Conservation (phyloP, 1,284 basidiomycete genomes). For the Rhizoctonia solani region DNA sequence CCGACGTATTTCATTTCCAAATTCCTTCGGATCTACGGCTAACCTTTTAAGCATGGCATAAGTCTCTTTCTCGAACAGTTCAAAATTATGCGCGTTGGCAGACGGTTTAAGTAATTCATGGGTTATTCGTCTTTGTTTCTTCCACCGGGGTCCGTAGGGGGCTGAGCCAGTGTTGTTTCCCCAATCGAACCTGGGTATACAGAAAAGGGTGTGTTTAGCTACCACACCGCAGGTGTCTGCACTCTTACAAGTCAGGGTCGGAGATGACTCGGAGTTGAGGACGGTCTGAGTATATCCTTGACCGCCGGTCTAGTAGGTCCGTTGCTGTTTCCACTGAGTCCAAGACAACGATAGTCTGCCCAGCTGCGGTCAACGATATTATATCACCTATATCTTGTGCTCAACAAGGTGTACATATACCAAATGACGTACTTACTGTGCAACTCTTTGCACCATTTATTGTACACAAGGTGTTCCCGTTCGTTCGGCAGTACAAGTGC, state of each 20-base stretch:
- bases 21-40: background rate
- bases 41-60: background rate
- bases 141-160: background rate
- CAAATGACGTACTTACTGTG: background rate
- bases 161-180: background rate
- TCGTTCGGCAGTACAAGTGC: conserved; percentile 10
- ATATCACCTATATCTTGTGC: conserved; percentile 44
- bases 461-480: conserved; percentile 1
- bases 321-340: conserved; percentile 51
- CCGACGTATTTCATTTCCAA: background rate
- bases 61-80: background rate
- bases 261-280: conserved; percentile 37
- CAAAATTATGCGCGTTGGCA: background rate
- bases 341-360: conserved; percentile 54
- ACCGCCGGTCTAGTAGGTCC: conserved; percentile 54
- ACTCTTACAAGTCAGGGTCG: conserved; percentile 9
- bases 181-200: conserved; percentile 4
- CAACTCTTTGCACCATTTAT: conserved; percentile 17
- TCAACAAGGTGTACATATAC: background rate
- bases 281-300: conserved; percentile 53
- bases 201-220: background rate
- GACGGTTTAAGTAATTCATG: background rate
- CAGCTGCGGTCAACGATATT: conserved; percentile 54
- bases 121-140: background rate
- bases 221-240: background rate